phyloP scores from a whole-genome alignment of 495 filamentous ascomycete species.

The Xylaria cubensis region DNA sequence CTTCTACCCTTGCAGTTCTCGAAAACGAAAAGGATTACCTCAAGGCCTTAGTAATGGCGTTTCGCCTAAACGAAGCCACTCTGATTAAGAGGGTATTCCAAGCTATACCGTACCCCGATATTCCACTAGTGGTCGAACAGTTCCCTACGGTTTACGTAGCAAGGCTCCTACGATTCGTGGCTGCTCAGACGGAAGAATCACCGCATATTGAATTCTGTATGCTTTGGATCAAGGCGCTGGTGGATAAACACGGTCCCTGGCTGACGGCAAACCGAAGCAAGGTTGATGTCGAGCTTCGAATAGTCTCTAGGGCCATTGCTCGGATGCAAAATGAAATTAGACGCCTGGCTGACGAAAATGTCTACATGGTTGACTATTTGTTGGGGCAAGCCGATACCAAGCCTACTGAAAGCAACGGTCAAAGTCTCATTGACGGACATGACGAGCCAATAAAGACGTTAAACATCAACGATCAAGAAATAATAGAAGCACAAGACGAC shows the following conservation, averaged over 20 bases:
- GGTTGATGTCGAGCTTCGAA: conserved; percentile 80
- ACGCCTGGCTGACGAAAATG: conserved; percentile 82
- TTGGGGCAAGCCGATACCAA: conserved; percentile 48
- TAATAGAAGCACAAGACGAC: conserved; percentile 41
- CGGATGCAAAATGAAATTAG: conserved; percentile 78
- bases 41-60: conserved; percentile 94
- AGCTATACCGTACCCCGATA: conserved; percentile 75
- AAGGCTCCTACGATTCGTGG: conserved; percentile 82
- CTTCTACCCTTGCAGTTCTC: conserved; percentile 77
- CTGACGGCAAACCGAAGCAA: conserved; percentile 77
- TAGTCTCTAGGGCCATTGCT: conserved; percentile 75
- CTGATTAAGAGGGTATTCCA: conserved; percentile 86
- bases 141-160: conserved; percentile 88
- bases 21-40: conserved; percentile 77
- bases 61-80: conserved; percentile 83
- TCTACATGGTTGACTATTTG: conserved; percentile 85
- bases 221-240: conserved; percentile 85
- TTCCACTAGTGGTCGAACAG: conserved; percentile 76
- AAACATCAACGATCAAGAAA: conserved; percentile 33
- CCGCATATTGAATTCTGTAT: conserved; percentile 95
- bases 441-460: conserved; percentile 35
- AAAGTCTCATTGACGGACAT: conserved; percentile 29
- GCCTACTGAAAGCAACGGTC: conserved; percentile 20
- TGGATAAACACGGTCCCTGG: conserved; percentile 81
- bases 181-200: conserved; percentile 82